phyloP scores from a whole-genome alignment of 805 yeast genomes.

The Nakazawaea peltata region DNA sequence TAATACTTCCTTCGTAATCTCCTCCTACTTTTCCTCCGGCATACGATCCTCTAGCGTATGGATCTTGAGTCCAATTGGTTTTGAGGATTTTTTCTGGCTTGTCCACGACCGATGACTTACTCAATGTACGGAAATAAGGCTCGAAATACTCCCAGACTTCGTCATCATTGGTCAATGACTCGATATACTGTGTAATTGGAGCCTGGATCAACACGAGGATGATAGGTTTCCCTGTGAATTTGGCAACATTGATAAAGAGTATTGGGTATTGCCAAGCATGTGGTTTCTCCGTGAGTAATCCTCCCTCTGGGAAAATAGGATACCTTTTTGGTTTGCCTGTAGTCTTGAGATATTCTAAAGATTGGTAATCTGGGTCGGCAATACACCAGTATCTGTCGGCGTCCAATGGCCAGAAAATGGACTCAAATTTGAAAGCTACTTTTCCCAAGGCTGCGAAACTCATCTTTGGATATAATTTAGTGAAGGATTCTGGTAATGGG shows the following conservation, averaged over 20 bases:
- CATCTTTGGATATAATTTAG: constrained; percentile 29
- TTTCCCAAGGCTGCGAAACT: constrained; percentile 56
- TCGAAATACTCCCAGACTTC: constrained; percentile 42
- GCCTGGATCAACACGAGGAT: constrained; percentile 53
- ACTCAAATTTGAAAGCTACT: constrained; percentile 50
- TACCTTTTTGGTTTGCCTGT: neutral
- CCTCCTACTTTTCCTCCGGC: constrained; percentile 50
- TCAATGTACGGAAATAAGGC: constrained; percentile 22
- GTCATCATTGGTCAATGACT: constrained; percentile 26
- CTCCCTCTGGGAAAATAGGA: constrained; percentile 2
- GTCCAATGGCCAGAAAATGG: constrained; percentile 44
- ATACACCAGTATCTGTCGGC: constrained; percentile 31
- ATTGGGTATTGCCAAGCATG: constrained; percentile 44
- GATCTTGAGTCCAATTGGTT: constrained; percentile 68
- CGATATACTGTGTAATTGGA: constrained; percentile 47
- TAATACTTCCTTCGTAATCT: constrained; percentile 44
- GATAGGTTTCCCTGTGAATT: constrained; percentile 32
- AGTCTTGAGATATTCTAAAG: constrained; percentile 2
- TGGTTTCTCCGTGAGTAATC: constrained; percentile 16
- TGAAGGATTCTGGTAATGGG: constrained; percentile 15
- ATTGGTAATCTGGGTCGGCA: constrained; percentile 21
- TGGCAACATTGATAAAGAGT: constrained; percentile 40
- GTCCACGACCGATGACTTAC: neutral
- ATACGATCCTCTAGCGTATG: constrained; percentile 65
- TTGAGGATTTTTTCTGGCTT: constrained; percentile 29